phyloP scores from a whole-genome alignment of 257 asterid genomes.

The Anisodus tanguticus region DNA sequence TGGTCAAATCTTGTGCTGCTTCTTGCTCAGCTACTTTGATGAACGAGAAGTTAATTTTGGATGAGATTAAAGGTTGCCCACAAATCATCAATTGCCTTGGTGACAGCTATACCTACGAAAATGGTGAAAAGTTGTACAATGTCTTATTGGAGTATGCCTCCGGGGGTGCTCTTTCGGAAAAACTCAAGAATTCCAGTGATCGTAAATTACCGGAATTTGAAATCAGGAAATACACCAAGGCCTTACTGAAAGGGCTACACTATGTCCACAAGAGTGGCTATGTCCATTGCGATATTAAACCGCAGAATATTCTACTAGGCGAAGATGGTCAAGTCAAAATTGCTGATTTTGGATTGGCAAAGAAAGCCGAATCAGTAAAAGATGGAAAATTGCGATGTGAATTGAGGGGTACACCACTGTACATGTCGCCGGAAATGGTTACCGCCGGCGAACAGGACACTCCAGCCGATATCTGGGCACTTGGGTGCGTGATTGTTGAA shows the following conservation, averaged over 20 bases:
- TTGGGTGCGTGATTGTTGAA: conserved; percentile 81
- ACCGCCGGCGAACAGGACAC: conserved; percentile 62
- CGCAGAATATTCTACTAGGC: conserved; percentile 63
- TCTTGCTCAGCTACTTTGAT: conserved; percentile 50
- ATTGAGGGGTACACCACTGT: conserved; percentile 85
- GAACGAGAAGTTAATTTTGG: conserved; percentile 58
- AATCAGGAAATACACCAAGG: conserved; percentile 51
- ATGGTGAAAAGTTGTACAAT: too few species aligned
- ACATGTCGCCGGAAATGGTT: conserved; percentile 94
- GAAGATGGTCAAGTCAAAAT: conserved; percentile 54
- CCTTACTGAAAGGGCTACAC: conserved; percentile 57
- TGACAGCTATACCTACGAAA: too few species aligned
- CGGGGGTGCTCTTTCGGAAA: conserved; percentile 64
- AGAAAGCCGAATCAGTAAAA: conserved; percentile 29
- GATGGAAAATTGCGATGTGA: conserved; percentile 37
- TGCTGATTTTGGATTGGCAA: conserved; percentile 89
- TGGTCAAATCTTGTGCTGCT: conserved; percentile 69
- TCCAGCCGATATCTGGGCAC: conserved; percentile 84
- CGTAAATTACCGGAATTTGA: conserved; percentile 53
- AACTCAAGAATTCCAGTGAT: conserved; percentile 43
- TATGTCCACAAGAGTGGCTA: conserved; percentile 63
- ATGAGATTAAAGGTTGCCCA: too few species aligned
- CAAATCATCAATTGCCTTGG: too few species aligned
- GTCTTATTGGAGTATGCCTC: conserved; percentile 42
- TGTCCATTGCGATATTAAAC: conserved; percentile 91